Percentiles rank a stretch among this genome's conserved stretches.
Evolutionary conservation across 768 basidiomycete species (phyloP).

Genomic region (Fibroporia radiculosa): DNA sequence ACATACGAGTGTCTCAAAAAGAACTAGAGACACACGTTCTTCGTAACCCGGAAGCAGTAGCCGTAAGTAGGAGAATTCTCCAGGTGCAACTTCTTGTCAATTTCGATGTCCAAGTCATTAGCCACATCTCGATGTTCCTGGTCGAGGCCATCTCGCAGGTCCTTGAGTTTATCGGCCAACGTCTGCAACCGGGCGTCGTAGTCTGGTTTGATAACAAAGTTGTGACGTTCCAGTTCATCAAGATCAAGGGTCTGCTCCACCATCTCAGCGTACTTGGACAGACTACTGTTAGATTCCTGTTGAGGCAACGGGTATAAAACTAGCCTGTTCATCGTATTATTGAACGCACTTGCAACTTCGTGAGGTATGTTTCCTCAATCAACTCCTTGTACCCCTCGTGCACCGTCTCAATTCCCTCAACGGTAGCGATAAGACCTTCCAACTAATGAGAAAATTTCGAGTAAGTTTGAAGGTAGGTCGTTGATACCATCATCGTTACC

Average conservation of each 20-base stretch:
- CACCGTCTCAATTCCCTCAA: conserved; percentile 43
- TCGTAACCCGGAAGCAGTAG: conserved; percentile 89
- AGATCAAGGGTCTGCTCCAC: conserved; percentile 95
- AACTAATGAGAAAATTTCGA: conserved; percentile 36
- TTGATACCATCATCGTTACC: conserved; percentile 31
- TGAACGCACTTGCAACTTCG: conserved; percentile 45
- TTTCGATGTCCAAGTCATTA: conserved; percentile 66
- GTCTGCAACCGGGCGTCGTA: conserved; percentile 73
- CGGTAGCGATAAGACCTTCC: conserved; percentile 60
- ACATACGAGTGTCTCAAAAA: not conserved
- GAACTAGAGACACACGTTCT: conserved; percentile 53
- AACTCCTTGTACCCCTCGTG: conserved; percentile 43
- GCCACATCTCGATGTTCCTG: conserved; percentile 68
- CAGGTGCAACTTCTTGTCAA: conserved; percentile 92
- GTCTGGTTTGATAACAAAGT: conserved; percentile 87
- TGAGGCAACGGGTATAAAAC: not conserved
- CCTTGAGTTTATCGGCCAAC: conserved; percentile 58
- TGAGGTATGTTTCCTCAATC: conserved; percentile 62
- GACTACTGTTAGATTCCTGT: conserved; percentile 53
- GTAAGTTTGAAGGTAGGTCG: no score
- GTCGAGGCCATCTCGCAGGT: conserved; percentile 74
- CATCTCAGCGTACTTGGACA: conserved; percentile 84
- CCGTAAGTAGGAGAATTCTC: conserved; percentile 88
- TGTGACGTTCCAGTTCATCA: conserved; percentile 75
- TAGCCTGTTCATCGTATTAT: not conserved